phyloP scores from a whole-genome alignment of 257 asterid genomes.

The Sherardia arvensis region DNA sequence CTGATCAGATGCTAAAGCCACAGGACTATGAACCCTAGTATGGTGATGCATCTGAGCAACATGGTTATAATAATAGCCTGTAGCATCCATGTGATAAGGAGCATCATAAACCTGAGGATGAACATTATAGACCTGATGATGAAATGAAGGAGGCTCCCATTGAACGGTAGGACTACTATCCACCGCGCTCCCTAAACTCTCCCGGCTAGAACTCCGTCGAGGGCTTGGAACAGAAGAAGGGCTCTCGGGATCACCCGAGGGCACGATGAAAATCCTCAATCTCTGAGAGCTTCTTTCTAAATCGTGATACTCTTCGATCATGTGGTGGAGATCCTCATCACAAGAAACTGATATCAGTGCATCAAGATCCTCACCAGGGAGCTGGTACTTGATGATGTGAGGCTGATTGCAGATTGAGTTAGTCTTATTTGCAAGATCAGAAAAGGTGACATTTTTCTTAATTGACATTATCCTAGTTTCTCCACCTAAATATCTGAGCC shows the following conservation, averaged over 20 bases:
- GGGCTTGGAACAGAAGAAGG: constrained; percentile 34
- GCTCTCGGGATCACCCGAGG: constrained; percentile 46
- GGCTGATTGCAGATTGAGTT: constrained; percentile 47
- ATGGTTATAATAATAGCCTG: constrained; percentile 24
- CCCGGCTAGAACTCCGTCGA: constrained; percentile 59
- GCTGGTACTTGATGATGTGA: constrained; percentile 76
- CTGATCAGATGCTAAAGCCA: constrained; percentile 26
- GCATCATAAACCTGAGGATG: constrained; percentile 11
- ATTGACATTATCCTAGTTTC: constrained; percentile 76
- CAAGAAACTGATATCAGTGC: constrained; percentile 78
- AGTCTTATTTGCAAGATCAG: constrained; percentile 59
- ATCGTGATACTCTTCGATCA: constrained; percentile 85
- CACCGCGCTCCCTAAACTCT: constrained; percentile 37
- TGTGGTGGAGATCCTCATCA: constrained; percentile 80
- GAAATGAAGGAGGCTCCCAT: constrained; percentile 27
- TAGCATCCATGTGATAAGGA: constrained; percentile 24
- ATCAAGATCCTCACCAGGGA: constrained; percentile 91
- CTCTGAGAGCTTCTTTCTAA: constrained; percentile 56
- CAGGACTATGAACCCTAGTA: constrained; percentile 22
- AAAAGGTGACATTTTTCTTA: constrained; percentile 37
- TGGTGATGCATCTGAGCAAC: constrained; percentile 14
- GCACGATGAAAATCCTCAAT: constrained; percentile 60
- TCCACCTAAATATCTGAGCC: constrained; percentile 84
- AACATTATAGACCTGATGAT: not conserved
- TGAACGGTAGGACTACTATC: constrained; percentile 27